Evolutionary conservation across 2,329 filamentous ascomycete species (phyloP), one percentile per base, ranked within the genome.

Genomic region (Alternaria postmessia): DNA sequence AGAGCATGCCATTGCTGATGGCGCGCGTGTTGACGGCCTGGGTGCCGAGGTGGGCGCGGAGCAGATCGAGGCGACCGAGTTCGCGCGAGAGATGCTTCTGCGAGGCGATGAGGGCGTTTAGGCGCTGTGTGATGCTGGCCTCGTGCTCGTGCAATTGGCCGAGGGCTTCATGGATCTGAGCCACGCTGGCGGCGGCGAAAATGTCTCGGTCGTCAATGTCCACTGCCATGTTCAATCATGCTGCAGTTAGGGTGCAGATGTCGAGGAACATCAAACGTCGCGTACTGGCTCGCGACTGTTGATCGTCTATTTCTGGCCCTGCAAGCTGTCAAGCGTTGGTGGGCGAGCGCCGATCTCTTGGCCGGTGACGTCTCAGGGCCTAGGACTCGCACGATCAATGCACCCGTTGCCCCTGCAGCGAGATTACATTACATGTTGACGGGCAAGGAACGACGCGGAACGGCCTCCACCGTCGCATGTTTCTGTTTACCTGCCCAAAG

Each of bases 1-100:
- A 89, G 61, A 99, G 89, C 91, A 97, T 97, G 76, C 89, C 90
- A 86, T 93, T 92, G 83, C 92, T 91, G 74, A 99, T 90, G 44
- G 89, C 85, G 63, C 94, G 88, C 14, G 93, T 91, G 51, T 91
- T 90, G 72, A 94, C 91, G 51, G 91, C 91, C 75, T 98, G 95
- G 5, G 93, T 88, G 59, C 93, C 93, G 32, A 98, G 86, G 65
- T 94, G 91, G 42, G 94, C 94, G 67, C 95, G 91, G 55, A 97
- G 86, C 30, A 97, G 85, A 79, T 99, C 95, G 64, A 99, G 86
- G 18, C 94, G 91, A 62, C 89, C 89, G 51, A 99, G 85, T 73
- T 97, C 93, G 67, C 93, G 91, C 20, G 91, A 90, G 51, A 99
- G 87, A 74, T 96, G 91, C 62, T 92, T 89, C 76, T 98, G 93